Evolutionary conservation across 305 asterid species (phyloP), one percentile per base, ranked within the genome.

Genomic region (Solanum hybrid): DNA sequence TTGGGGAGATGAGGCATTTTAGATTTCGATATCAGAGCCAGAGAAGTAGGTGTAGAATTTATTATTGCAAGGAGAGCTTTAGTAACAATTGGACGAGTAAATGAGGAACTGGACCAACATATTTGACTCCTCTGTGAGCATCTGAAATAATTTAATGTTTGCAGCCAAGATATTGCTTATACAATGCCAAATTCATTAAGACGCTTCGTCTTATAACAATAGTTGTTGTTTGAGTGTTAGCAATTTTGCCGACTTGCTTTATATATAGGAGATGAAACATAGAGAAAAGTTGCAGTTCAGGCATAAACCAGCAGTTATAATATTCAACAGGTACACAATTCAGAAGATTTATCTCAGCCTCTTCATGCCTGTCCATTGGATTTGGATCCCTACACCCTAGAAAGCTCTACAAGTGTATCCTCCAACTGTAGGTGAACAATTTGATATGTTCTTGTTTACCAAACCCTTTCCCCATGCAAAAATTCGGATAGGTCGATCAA

Each of bases 331-430:
- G n/a, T 31, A 20, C 8, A 85, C 32, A 31, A 31, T 31, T 84
- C 11, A 51, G 29, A 85, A 31, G 77, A 31, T 85, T 57, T 51
- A 31, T 85, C 22, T 85, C 75, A 8, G 38, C 38, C 10, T 17
- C 73, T 41, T 41, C 26, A 82, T 36, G 87, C 38, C 27, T 39
- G 87, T 82, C 14, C 73, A 84, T 84, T 51, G 37, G 87, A 82
- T 82, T 84, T 84, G 37, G 87, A 82, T 82, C 27, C 26, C 38
- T 83, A 41, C 72, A 41, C 87, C 15, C 26, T 85, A 85, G 88
- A 57, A 85, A 51, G 88, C 88, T 85, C 88, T 85, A 85, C 88
- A 85, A 85, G 45, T 20, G 41, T 85, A 85, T 51, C 45, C 88
- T 85, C 88, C 88, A 6, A 31, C 77, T 31, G 88, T 29, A 31